Percentiles rank a stretch among this genome's conserved stretches.
Evolutionary conservation across 2,329 filamentous ascomycete genomes (phyloP).

Genomic region (Pseudogymnoascus sp.): DNA sequence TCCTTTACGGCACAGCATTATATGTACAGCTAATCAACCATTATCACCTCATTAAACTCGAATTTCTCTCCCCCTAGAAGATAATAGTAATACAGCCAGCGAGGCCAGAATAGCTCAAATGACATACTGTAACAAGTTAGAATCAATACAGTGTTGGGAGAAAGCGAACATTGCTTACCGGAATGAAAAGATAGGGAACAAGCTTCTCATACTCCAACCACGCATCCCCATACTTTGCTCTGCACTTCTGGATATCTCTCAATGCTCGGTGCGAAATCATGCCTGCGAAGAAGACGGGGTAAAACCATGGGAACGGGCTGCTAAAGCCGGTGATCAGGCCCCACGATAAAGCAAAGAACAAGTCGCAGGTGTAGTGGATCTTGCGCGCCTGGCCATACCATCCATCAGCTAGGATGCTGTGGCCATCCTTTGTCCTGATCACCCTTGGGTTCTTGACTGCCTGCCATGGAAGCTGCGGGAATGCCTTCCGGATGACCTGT

Average conservation of each 20-base stretch:
- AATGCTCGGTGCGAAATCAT: conserved; percentile 77
- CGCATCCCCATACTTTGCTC: conserved; percentile 70
- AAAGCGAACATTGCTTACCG: conserved; percentile 37
- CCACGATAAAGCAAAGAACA: conserved; percentile 72
- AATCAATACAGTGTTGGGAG: neutral
- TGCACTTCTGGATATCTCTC: conserved; percentile 70
- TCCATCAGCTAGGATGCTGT: conserved; percentile 69
- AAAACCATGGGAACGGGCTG: conserved; percentile 85
- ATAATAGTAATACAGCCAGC: neutral
- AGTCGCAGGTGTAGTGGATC: conserved; percentile 74
- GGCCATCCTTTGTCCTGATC: conserved; percentile 62
- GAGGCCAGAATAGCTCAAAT: neutral
- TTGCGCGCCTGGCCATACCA: conserved; percentile 80
- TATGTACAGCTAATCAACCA: conserved; percentile 1
- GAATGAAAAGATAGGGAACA: conserved; percentile 82
- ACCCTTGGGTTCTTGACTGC: conserved; percentile 72
- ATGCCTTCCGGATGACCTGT: conserved; percentile 63
- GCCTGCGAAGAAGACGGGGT: conserved; percentile 68
- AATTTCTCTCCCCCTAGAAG: neutral
- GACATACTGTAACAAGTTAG: conserved; percentile 12
- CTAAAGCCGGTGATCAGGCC: conserved; percentile 74
- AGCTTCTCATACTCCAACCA: conserved; percentile 75
- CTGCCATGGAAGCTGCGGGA: conserved; percentile 88
- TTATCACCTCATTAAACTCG: neutral
- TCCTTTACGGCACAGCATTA: neutral